Evolutionary conservation across 1,284 basidiomycete species (phyloP), one percentile per base, ranked within the genome.

Genomic region (Cutaneotrichosporon sp.): DNA sequence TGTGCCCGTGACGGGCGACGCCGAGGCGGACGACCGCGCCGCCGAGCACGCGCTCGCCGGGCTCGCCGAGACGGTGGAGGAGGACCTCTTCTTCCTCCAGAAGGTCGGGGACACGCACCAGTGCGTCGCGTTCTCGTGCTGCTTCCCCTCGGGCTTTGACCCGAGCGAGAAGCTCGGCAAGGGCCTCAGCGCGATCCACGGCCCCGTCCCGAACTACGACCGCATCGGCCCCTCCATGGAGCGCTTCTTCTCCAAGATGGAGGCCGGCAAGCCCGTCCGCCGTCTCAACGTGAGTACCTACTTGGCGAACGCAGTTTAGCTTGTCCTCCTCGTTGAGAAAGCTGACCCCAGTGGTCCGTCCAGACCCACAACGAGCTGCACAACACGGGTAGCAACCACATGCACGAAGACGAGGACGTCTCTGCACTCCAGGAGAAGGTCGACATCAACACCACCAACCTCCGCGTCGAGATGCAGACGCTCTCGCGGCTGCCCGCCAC

Each of bases 151-250:
- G 1, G 62, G 62, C 22, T 64, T 64, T 31, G 58, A 64, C 52
- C 62, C 62, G 31, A 33, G 36, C n/a, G 9, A 9, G 9, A 64
- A 64, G 52, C 62, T 64, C 11, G 62, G 62, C 38, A 34, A 54
- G 14, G 62, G 62, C 1, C 47, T 64, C 2, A 31, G 14, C 1
- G 62, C 51, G 6, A 64, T 64, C 47, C 62, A 64, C 38, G 62
- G 27, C 10, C 62, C 62, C 0, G 62, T 64, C 36, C 62, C 62
- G 29, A 45, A 20, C 51, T 64, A 64, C 50, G 52, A 64, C 7
- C 36, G 51, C 22, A 64, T 64, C 38, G 62, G 58, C 27, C 62
- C 58, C 1, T 60, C 58, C 47, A 64, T 64, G 62, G 62, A 64
- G 55, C 62, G 62, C 36, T 64, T 58, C 58, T 64, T 64, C 24